Evolutionary conservation across 352 stramenopile species (phyloP), one percentile per base, ranked within the genome.

Genomic region (Phytophthora sp.): DNA sequence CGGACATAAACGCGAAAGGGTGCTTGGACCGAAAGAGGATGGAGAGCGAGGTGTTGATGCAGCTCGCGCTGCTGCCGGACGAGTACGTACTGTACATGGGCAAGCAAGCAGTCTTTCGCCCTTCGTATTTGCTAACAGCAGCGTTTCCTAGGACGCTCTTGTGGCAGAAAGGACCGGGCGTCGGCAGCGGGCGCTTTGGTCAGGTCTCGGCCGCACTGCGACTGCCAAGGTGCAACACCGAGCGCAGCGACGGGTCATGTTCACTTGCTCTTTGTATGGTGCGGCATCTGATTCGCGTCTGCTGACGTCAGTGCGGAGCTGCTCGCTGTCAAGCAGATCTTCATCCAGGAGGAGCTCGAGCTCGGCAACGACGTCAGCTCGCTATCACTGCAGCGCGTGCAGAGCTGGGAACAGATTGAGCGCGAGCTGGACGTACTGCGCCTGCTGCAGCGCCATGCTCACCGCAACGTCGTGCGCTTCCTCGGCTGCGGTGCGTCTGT

Each of bases 271-370:
- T 46, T 26, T 53, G 30, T 71, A 54, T 52, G 33, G 4, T 15
- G 11, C 24, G 9, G 8, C 7, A 66, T 61, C 38, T 65, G 50
- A 44, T 20, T 46, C 47, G 21, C 38, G 24, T 36, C 18, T 75
- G 27, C 27, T 65, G 55, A 54, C 41, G 49, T 58, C 29, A 97
- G 87, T 12, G 87, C 85, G 8, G 82, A 96, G 62, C 79, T 96
- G 29, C 71, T 97, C 4, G 90, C 91, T 2, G 79, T 95, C 52
- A 97, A 97, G 76, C 85, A 97, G 73, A 77, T 97, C 50, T 86
- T 80, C 49, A 82, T 96, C 60, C 74, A 85, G 53, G 87, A 95
- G 62, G 86, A 93, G 59, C 57, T 80, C 9, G 70, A 83, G 31
- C 74, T 86, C 21, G 91, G 91, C 42, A 84, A 90, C 55, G 79